These are phyloP conservation scores for Butyriboletus loyo DNA, from an alignment of 768 basidiomycete genomes.

Conservation along the genomic window DNA sequence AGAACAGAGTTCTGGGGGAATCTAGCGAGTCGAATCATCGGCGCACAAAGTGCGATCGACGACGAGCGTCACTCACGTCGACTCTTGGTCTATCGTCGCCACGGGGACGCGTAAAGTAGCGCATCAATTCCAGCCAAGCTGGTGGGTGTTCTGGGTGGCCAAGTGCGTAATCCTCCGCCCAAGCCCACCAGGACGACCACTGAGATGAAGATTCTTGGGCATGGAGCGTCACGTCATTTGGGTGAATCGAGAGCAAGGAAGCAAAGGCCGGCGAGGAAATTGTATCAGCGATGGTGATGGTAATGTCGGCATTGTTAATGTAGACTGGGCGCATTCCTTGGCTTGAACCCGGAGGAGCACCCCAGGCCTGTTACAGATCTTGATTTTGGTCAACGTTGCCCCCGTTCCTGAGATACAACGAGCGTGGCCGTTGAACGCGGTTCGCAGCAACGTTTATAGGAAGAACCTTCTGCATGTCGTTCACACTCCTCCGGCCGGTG, in stretches of 20 bases:
- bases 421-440: neutral
- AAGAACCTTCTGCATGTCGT: neutral
- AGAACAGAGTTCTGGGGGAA: conserved; percentile 21
- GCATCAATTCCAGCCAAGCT: conserved; percentile 26
- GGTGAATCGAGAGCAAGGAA: conserved; percentile 44
- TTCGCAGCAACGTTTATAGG: neutral
- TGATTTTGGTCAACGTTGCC: neutral
- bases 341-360: neutral
- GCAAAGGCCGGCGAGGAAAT: conserved; percentile 24
- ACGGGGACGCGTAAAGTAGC: conserved; percentile 17
- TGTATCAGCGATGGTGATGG: conserved; percentile 12
- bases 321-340: neutral
- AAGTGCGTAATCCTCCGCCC: conserved; percentile 21
- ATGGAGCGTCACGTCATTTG: conserved; percentile 40
- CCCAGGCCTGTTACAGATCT: neutral
- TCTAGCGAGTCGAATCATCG: conserved; percentile 9
- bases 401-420: neutral
- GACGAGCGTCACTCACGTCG: conserved; percentile 15
- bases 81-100: conserved; percentile 1
- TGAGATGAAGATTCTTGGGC: conserved; percentile 18
- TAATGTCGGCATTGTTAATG: neutral
- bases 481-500: neutral
- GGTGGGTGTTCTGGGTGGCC: conserved; percentile 16
- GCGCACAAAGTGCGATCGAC: neutral
- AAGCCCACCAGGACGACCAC: conserved; percentile 39